Evolutionary conservation across 2,329 filamentous ascomycete species (phyloP).

Genomic region (Lachnellula occidentalis): DNA sequence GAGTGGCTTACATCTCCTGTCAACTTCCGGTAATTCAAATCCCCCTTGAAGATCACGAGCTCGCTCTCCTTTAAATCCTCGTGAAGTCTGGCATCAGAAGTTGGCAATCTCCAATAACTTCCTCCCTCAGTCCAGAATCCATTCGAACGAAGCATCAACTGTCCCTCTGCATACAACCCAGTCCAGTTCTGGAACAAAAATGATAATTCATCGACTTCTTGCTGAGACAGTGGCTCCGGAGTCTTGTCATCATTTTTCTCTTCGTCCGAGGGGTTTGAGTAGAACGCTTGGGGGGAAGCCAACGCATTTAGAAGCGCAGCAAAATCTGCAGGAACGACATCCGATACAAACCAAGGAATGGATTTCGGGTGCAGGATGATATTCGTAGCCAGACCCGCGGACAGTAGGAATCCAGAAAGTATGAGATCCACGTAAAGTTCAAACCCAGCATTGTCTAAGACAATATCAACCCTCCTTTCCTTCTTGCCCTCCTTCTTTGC

Average conservation of each 20-base stretch:
- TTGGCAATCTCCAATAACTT: constrained; percentile 82
- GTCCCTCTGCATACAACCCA: constrained; percentile 72
- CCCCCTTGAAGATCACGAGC: constrained; percentile 93
- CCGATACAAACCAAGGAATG: constrained; percentile 97
- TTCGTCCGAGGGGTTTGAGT: constrained; percentile 68
- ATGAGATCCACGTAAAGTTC: constrained; percentile 95
- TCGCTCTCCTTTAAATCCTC: constrained; percentile 78
- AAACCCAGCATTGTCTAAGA: constrained; percentile 95
- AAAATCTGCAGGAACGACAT: constrained; percentile 86
- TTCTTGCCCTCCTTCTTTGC: constrained; percentile 58
- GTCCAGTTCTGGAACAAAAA: constrained; percentile 84
- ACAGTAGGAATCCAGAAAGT: constrained; percentile 82
- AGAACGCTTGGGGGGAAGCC: constrained; percentile 72
- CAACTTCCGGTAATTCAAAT: constrained; percentile 93
- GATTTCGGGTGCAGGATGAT: constrained; percentile 89
- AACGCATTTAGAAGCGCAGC: constrained; percentile 73
- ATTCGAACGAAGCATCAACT: constrained; percentile 77
- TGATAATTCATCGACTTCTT: constrained; percentile 60
- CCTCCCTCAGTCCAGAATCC: constrained; percentile 86
- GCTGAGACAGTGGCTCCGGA: constrained; percentile 57
- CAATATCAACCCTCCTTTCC: constrained; percentile 81
- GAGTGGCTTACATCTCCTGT: constrained; percentile 68
- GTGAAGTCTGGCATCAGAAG: constrained; percentile 59
- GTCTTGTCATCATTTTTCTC: constrained; percentile 50
- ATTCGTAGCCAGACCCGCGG: constrained; percentile 76